Conservation (phyloP, 768 basidiomycete species). For the Tulasnella sp. region DNA sequence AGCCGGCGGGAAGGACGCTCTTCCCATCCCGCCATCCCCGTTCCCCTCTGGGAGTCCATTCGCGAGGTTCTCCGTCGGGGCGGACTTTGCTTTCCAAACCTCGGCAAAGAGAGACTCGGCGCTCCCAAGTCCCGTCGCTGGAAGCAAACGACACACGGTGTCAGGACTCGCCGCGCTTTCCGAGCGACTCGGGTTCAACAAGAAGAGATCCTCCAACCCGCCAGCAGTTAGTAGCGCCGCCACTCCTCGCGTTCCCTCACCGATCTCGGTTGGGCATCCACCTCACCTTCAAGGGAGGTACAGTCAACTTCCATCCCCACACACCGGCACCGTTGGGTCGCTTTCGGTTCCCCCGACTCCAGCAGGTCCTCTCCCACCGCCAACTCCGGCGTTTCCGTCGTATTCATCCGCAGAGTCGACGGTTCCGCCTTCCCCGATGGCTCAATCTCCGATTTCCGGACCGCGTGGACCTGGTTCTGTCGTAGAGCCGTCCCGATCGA, state of each 20-base stretch:
- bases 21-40: constrained; percentile 71
- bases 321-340: neutral
- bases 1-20: constrained; percentile 33
- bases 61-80: neutral
- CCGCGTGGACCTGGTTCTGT: constrained; percentile 38
- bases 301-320: neutral
- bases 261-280: neutral
- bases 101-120: neutral
- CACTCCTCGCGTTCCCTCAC: neutral
- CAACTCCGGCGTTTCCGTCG: constrained; percentile 64
- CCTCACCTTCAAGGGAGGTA: neutral
- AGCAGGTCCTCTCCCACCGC: constrained; percentile 24
- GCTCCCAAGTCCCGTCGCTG: constrained; percentile 31
- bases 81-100: neutral
- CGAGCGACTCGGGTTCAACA: constrained; percentile 2
- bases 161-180: constrained; percentile 23
- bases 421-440: constrained; percentile 42
- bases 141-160: constrained; percentile 47
- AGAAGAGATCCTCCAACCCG: neutral
- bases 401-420: constrained; percentile 37
- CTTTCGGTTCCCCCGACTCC: constrained; percentile 1
- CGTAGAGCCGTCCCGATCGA: constrained; percentile 56
- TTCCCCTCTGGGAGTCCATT: constrained; percentile 36
- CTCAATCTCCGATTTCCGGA: constrained; percentile 34
- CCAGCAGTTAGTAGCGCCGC: neutral